These are phyloP conservation scores for Gastrolobium bilobum DNA, from an alignment of 306 rosid genomes.

Conservation along the genomic window DNA sequence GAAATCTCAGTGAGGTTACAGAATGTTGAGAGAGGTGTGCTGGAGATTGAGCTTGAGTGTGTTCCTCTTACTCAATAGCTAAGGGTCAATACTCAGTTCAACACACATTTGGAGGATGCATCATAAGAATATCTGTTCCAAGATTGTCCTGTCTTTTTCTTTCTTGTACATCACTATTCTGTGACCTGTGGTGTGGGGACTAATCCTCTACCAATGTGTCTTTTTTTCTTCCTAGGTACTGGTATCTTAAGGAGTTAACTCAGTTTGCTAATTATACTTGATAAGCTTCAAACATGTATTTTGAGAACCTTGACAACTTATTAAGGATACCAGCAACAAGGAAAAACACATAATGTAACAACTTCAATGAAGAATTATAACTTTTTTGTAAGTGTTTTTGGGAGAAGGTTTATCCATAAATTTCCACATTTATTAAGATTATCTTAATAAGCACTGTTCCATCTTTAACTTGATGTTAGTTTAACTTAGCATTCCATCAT, in stretches of 20 bases:
- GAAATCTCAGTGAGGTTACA: slow-evolving; percentile 78
- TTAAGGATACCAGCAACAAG: background rate
- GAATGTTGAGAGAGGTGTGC: slow-evolving; percentile 85
- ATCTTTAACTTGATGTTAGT: background rate
- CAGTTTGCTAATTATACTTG: slow-evolving; percentile 18
- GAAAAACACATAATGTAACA: background rate
- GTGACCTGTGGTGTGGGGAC: background rate
- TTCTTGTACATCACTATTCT: slow-evolving; percentile 10
- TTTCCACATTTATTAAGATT: background rate
- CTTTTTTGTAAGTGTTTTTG: background rate
- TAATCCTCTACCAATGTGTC: background rate
- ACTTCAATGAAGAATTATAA: background rate
- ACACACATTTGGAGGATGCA: slow-evolving; percentile 31
- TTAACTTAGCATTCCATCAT: background rate
- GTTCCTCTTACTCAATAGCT: slow-evolving; percentile 88
- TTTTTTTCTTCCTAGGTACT: background rate
- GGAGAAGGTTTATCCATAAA: background rate
- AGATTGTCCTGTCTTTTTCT: slow-evolving; percentile 6
- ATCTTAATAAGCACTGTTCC: background rate
- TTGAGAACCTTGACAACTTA: background rate
- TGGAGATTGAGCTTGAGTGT: slow-evolving; percentile 89
- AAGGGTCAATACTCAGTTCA: slow-evolving; percentile 1
- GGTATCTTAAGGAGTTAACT: background rate
- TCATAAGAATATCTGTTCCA: slow-evolving; percentile 9
- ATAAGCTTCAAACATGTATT: background rate